Conservation (phyloP, 2,329 filamentous ascomycete species). For the Ophioceras dolichostomum region DNA sequence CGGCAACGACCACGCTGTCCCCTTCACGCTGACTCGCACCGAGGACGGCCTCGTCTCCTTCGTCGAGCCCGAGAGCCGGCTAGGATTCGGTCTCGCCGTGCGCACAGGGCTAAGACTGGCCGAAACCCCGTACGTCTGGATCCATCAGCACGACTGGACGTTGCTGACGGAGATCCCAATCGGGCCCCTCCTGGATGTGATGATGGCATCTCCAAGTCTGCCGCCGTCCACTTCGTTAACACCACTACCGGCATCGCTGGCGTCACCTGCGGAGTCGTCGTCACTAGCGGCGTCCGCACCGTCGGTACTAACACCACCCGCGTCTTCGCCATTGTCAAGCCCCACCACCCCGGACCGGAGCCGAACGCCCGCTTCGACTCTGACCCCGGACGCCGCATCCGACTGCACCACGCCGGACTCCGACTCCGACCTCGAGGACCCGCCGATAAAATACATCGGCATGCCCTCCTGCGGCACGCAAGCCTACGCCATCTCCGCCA, state of each 20-base stretch:
- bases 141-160: slow-evolving; percentile 46
- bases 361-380: not conserved
- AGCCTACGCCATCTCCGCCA: slow-evolving; percentile 33
- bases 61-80: slow-evolving; percentile 29
- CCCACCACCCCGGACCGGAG: no score
- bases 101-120: slow-evolving; percentile 34
- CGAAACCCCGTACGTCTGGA: slow-evolving; percentile 39
- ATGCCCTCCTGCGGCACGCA: slow-evolving; percentile 38
- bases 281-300: not conserved
- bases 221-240: not conserved
- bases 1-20: slow-evolving; percentile 20
- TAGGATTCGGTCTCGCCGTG: slow-evolving; percentile 42
- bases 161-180: slow-evolving; percentile 32
- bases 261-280: not conserved
- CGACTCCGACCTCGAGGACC: slow-evolving; percentile 1
- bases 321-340: no score
- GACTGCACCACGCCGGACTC: not conserved
- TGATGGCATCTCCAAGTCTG: slow-evolving; percentile 23
- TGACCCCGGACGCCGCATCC: not conserved
- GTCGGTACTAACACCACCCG: not conserved
- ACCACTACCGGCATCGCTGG: no score
- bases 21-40: slow-evolving; percentile 21
- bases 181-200: slow-evolving; percentile 28
- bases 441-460: slow-evolving; percentile 39
- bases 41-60: slow-evolving; percentile 27